Evolutionary conservation across 2,329 filamentous ascomycete species (phyloP).

Genomic region (Xylariaceae sp.): DNA sequence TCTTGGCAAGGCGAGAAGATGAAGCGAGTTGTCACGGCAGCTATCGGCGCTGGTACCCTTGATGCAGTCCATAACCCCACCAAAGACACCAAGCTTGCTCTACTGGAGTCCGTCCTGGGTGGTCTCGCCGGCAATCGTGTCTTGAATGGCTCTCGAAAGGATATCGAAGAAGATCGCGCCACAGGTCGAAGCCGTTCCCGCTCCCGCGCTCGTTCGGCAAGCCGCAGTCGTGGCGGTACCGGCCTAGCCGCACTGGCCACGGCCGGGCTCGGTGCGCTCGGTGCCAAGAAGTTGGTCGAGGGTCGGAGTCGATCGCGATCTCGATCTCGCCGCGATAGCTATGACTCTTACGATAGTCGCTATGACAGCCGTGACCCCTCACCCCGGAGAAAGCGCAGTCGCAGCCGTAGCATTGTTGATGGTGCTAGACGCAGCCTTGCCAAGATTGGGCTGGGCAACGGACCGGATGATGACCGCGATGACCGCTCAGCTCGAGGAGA

Average conservation of each 20-base stretch:
- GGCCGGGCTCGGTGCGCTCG: constrained; percentile 57
- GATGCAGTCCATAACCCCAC: constrained; percentile 70
- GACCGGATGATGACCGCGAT: constrained; percentile 39
- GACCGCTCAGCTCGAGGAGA: constrained; percentile 35
- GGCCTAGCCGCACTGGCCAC: constrained; percentile 62
- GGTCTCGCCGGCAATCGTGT: constrained; percentile 82
- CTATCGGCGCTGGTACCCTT: constrained; percentile 78
- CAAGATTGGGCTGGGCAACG: constrained; percentile 57
- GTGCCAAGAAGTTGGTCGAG: constrained; percentile 56
- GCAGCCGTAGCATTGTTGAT: constrained; percentile 64
- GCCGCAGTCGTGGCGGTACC: constrained; percentile 42
- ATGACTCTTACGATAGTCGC: constrained; percentile 45
- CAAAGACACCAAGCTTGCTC: constrained; percentile 75
- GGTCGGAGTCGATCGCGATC: constrained; percentile 51
- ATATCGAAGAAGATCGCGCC: constrained; percentile 57
- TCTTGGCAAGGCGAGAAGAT: constrained; percentile 89
- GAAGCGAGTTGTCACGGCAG: constrained; percentile 85
- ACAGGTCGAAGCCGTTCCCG: constrained; percentile 66
- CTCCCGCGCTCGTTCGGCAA: constrained; percentile 58
- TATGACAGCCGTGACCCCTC: constrained; percentile 43
- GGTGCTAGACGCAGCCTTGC: constrained; percentile 57
- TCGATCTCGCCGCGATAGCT: constrained; percentile 40
- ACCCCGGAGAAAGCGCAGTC: constrained; percentile 43
- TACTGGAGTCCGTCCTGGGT: constrained; percentile 82
- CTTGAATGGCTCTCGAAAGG: constrained; percentile 72